Evolutionary conservation across 2,329 filamentous ascomycete species (phyloP), one percentile per base, ranked within the genome.

Genomic region (Sphaerulina musiva): DNA sequence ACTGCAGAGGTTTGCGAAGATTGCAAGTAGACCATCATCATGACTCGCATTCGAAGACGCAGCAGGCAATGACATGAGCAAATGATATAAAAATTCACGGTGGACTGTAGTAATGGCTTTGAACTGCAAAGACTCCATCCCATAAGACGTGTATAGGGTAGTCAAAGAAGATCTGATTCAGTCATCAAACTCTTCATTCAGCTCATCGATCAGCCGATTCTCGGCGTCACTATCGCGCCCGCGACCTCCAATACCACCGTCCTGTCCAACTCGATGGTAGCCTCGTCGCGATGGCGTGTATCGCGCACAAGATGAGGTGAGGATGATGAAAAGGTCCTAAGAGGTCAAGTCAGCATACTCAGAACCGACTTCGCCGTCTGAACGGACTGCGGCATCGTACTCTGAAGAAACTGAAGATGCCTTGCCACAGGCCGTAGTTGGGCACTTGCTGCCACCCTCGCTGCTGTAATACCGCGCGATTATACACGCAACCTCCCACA

Each of bases 151-250:
- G 36, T 42, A 46, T 44, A 44, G 17, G 9, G 9, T 44, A 23
- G 34, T 38, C 12, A 14, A 14, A 29, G 26, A 29, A 7, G 26
- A 10, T 14, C 29, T 45, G 42, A 32, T 51, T 59, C 54, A 78
- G 61, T 95, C 91, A 64, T 96, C 91, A 92, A 92, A 97, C 69
- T 96, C 91, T 70, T 97, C 92, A 66, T 97, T 93, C 56, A 96
- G 77, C 71, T 96, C 89, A 70, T 97, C 92, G 69, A 98, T 97
- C 64, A 97, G 74, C 59, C 90, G 78, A 71, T 97, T 96, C 73
- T 97, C 93, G 52, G 90, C 91, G 55, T 96, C 92, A 5, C 80
- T 73, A 23, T 74, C 69, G 2, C 74, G 66, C 32, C 70, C 67
- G 38, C 69, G 68, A 36, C 74, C 73, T 26, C 70, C 69, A 4